Evolutionary conservation across 1,139 yeast species (phyloP), one percentile per base, ranked within the genome.

Genomic region (Candida pseudoviswanathii): DNA sequence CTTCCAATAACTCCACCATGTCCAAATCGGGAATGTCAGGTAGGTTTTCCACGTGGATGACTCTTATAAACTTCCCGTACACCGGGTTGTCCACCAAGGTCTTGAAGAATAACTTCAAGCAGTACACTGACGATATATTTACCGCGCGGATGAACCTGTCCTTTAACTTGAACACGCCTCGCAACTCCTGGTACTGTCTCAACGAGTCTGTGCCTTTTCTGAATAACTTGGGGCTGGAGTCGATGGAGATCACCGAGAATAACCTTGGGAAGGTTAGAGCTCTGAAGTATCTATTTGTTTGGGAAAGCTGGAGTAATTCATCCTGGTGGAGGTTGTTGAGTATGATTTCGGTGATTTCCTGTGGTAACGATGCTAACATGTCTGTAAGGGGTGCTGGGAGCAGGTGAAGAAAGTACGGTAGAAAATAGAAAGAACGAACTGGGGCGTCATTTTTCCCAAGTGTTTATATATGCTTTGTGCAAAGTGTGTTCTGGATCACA

Each of bases 11-110:
- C 5, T 53, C 46, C n/a, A 57, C 41, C 21, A 67, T 48, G 37
- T 58, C 60, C 27, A 61, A 56, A 47, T 66, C 70, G 3, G 70
- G 66, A 11, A 68, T 53, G 56, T 67, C 73, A 9, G 73, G 72
- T 26, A 65, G 48, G 16, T 53, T 52, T 42, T 63, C 58, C 8
- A 58, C 50, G 25, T 65, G 48, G 8, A 52, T 26, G 3, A 51
- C 52, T 44, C 56, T 55, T 6, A 67, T 50, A 16, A 51, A 54
- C 6, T 31, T 42, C 34, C 65, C 59, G 39, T 51, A 54, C 9
- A 48, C 37, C 3, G 58, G 56, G 24, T 54, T 45, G 7, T 43
- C 44, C 3, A 48, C 39, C 25, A 65, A 49, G 27, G 50, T 53
- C 38, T 61, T 65, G 38, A 66, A 57, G 10, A 68, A 55, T 7